Evolutionary conservation across 331 rosid genomes (phyloP).

Genomic region (Malus hybrid): DNA sequence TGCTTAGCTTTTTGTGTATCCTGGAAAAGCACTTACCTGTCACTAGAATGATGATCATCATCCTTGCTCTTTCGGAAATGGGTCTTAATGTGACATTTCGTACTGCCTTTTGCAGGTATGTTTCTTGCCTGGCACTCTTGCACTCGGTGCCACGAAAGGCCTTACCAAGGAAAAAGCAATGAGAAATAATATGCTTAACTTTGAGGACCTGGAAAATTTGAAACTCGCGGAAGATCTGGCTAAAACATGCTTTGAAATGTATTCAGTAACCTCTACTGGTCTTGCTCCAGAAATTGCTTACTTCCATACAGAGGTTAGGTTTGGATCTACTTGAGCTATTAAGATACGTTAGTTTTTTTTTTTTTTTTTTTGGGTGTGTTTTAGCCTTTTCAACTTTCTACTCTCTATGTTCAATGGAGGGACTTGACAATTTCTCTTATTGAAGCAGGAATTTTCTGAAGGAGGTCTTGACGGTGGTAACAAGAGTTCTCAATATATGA

Average conservation of each 20-base stretch:
- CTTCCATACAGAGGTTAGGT: slow-evolving; percentile 86
- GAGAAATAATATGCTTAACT: slow-evolving; percentile 62
- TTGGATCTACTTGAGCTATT: neutral
- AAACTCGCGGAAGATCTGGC: slow-evolving; percentile 96
- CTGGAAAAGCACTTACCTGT: neutral
- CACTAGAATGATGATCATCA: neutral
- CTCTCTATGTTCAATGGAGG: neutral
- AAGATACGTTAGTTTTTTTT: too few relatives aligned
- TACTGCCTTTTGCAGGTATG: slow-evolving; percentile 60
- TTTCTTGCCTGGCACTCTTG: slow-evolving; percentile 89
- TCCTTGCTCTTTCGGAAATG: slow-evolving; percentile 10
- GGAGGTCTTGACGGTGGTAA: slow-evolving; percentile 82
- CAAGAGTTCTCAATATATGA: slow-evolving; percentile 58
- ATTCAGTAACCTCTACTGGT: slow-evolving; percentile 86
- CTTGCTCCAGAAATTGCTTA: slow-evolving; percentile 96
- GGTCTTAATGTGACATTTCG: slow-evolving; percentile 16
- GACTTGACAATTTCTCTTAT: slow-evolving; percentile 19
- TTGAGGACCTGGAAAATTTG: slow-evolving; percentile 91
- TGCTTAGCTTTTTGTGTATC: neutral
- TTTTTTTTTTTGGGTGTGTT: neutral
- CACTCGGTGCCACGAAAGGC: slow-evolving; percentile 98
- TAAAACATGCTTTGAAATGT: slow-evolving; percentile 93
- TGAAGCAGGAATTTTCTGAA: slow-evolving; percentile 73
- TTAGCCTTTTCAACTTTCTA: neutral
- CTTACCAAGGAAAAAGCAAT: slow-evolving; percentile 80